These are phyloP conservation scores for Eimeria falciformis DNA, from an alignment of 169 alveolate species.

Conservation along the genomic window DNA sequence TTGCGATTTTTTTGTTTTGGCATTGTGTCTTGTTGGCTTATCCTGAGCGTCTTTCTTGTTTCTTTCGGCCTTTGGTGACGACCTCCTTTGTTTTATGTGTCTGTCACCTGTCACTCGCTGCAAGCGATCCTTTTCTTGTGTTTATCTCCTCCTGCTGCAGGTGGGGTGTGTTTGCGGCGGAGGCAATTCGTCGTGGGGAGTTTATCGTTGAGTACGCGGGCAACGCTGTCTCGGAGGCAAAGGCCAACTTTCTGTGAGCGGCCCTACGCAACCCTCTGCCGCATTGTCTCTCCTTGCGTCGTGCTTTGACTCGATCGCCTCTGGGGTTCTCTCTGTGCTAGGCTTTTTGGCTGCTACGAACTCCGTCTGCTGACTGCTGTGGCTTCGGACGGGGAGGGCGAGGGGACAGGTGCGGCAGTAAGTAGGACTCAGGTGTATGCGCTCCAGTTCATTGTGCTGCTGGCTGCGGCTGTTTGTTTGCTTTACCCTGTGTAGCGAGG, in stretches of 20 bases:
- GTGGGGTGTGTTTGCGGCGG: slow-evolving; percentile 74
- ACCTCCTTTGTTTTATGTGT: no score
- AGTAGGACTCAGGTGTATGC: neutral
- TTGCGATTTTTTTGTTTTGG: neutral
- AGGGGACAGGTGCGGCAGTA: neutral
- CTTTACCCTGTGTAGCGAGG: slow-evolving; percentile 67
- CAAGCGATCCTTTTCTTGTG: neutral
- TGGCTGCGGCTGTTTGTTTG: slow-evolving; percentile 58
- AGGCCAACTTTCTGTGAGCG: slow-evolving; percentile 65
- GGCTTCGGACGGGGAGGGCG: neutral
- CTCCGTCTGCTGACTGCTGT: no score
- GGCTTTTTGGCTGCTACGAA: no score
- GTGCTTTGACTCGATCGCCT: no score
- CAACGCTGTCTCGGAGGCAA: slow-evolving; percentile 69
- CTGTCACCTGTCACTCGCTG: no score
- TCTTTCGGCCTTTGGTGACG: no score
- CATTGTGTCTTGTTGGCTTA: neutral
- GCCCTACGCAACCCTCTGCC: no score
- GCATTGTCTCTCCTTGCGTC: neutral
- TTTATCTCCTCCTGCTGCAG: neutral
- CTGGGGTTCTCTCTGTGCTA: no score
- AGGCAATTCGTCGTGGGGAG: slow-evolving; percentile 65
- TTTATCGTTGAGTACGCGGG: slow-evolving; percentile 75
- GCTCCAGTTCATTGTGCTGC: no score
- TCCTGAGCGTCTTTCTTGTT: neutral